Evolutionary conservation across 2,329 filamentous ascomycete genomes (phyloP), one percentile per base, ranked within the genome.

Genomic region (Chrysoporthe austroafricana): DNA sequence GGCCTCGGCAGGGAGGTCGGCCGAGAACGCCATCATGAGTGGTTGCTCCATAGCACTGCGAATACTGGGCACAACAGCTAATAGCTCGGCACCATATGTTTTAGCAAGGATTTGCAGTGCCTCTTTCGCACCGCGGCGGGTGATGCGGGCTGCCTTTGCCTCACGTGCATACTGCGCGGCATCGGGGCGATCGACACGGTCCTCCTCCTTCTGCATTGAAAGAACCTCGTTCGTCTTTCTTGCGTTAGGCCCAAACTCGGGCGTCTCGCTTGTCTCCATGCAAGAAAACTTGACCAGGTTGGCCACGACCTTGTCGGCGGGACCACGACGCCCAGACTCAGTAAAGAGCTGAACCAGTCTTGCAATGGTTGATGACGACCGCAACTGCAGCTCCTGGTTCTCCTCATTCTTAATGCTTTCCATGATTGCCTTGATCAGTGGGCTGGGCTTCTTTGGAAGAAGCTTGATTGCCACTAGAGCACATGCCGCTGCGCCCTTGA

Each of bases 211-310:
- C 73, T 95, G 93, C 78, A 99, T 89, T 0, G 96, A 98, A 18
- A 99, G 81, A 66, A 99, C 96, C 16, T 91, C 90, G 71, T 90
- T 89, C 58, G 90, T 91, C 74, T 96, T 90, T 56, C 84, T 78
- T 1, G 91, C 91, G 74, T 98, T 96, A 39, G 92, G 90, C 4
- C 90, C 88, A 77, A 98, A 98, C 75, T 98, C 96, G 0, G 96
- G 96, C 0, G 96, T 99, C 78, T 99, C 96, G 0, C 96, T 95
- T 1, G 96, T 97, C 77, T 99, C 96, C 74, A 97, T 93, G 75
- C 96, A 99, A 71, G 94, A 97, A 79, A 97, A 99, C 76, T 97
- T 98, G 80, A 97, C 93, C 63, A 99, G 80, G 75, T 99, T 99
- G 59, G 92, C 90, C 39, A 98, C 94, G 16, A 99, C 92, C 81